phyloP scores from a whole-genome alignment of 129 eudicot genomes.

The Apium graveolens region DNA sequence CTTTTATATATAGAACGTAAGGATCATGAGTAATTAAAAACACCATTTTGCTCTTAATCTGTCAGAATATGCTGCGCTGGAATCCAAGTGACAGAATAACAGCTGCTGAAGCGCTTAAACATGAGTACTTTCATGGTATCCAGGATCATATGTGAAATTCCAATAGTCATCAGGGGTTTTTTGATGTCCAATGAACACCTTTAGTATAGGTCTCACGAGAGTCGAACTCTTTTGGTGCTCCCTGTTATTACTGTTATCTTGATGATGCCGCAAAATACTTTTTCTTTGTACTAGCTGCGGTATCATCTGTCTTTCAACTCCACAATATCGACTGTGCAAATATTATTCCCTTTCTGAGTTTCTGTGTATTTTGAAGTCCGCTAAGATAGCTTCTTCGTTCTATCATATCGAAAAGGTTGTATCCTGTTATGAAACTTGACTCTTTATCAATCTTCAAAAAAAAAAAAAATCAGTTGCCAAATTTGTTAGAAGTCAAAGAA shows the following conservation, averaged over 20 bases:
- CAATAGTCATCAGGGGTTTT: not conserved
- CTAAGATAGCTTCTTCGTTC: not conserved
- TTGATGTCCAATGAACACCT: not conserved
- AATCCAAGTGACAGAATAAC: constrained; percentile 4
- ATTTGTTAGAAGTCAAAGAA: too few species aligned
- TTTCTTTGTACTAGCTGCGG: not conserved
- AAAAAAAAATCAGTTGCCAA: too few species aligned
- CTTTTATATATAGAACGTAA: not conserved
- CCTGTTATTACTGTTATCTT: not conserved
- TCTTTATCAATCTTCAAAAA: constrained; percentile 74
- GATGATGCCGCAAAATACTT: not conserved
- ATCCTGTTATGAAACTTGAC: constrained; percentile 67
- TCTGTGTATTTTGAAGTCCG: not conserved
- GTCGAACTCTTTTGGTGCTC: not conserved
- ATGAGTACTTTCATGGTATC: too few species aligned
- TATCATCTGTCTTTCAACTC: not conserved
- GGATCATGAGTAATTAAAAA: not conserved
- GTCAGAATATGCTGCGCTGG: constrained; percentile 5
- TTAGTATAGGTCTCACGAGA: too few species aligned
- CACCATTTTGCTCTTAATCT: not conserved
- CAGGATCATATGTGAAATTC: not conserved
- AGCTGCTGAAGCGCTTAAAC: constrained; percentile 7
- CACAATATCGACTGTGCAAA: not conserved
- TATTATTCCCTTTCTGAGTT: not conserved
- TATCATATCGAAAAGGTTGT: constrained; percentile 39